Percentiles rank a stretch among this genome's conserved stretches.
Conservation (phyloP, 116 monocot genomes). For the Iris pallida region DNA sequence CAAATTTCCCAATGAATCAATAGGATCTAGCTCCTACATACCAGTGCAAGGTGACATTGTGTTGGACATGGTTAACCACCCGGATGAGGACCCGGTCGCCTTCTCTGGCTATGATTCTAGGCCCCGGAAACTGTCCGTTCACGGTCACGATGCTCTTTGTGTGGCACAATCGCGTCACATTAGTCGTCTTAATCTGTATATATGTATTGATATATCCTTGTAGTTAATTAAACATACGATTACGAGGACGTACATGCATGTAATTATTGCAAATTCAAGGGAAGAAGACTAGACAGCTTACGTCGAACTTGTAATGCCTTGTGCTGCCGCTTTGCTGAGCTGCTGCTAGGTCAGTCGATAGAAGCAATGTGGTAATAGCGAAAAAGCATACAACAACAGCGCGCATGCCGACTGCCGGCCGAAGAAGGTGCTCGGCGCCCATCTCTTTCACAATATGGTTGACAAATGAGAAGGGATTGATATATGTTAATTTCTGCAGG, state of each 20-base stretch:
- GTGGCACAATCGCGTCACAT: conserved; percentile 22
- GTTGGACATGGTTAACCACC: conserved; percentile 27
- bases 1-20: neutral
- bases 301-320: conserved; percentile 29
- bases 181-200: conserved; percentile 16
- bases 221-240: neutral
- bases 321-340: conserved; percentile 5
- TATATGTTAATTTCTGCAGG: no score
- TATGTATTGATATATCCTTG: neutral
- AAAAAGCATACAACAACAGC: neutral
- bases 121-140: conserved; percentile 32
- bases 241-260: neutral
- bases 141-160: conserved; percentile 32
- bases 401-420: no score
- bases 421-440: no score
- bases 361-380: neutral
- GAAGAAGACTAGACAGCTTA: neutral
- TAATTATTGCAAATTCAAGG: neutral
- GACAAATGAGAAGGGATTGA: no score
- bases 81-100: conserved; percentile 20
- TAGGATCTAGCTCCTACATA: neutral
- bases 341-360: neutral
- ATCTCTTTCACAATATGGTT: no score
- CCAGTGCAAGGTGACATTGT: conserved; percentile 34
- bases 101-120: conserved; percentile 25